Base-by-base conservation (phyloP, 176 grass and related monocot species). In the Puya raimondii region DNA sequence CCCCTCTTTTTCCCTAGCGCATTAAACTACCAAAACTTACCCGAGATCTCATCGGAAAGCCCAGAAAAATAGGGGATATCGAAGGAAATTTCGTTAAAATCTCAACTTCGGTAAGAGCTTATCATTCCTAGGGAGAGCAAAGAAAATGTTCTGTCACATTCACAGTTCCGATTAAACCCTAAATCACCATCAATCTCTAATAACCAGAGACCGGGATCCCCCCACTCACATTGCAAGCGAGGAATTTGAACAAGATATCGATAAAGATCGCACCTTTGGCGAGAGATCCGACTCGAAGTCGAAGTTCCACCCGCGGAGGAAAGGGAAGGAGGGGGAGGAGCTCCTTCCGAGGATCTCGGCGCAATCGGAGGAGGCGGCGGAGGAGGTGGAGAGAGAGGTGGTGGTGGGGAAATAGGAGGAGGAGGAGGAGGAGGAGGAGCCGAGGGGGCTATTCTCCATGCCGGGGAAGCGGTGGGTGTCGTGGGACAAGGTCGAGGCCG, bases 391-490 rank as follows among this genome's bases (percentile, higher is more conserved):
- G 7, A 85, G 33, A 42, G 33, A 42, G 33, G 33, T 42, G 33
- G 33, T 42, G 33, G 33, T 79, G 49, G 79, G 75, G 80, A 80
- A 83, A 80, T 80, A 82, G 69, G 82, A 91, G 3, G 70, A 47
- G 3, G 70, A 51, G 11, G 68, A 80, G 4, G 66, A 63, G 12
- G 78, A 81, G 2, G 92, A 96, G 70, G 88, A 92, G 0, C 86
- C 89, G 26, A 74, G 26, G 3, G 94, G 89, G 80, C 89, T 97
- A 66, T 87, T 90, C 22, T 88, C 94, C 89, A 97, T 85, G 20
- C 94, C 94, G 0, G 94, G 94, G 80, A 97, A 97, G 13, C 76
- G 63, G 79, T 97, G 94, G 22, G 82, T 85, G 14, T 97, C 86
- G 66, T 77, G 71, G 7, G 94, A 87, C 94, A 89, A 97, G n/a